A percentile compares a stretch with the other conserved stretches of the same genome.
These are phyloP conservation scores for Fusarium nodosum DNA, from an alignment of 2,329 filamentous ascomycete species.

Conservation along the genomic window DNA sequence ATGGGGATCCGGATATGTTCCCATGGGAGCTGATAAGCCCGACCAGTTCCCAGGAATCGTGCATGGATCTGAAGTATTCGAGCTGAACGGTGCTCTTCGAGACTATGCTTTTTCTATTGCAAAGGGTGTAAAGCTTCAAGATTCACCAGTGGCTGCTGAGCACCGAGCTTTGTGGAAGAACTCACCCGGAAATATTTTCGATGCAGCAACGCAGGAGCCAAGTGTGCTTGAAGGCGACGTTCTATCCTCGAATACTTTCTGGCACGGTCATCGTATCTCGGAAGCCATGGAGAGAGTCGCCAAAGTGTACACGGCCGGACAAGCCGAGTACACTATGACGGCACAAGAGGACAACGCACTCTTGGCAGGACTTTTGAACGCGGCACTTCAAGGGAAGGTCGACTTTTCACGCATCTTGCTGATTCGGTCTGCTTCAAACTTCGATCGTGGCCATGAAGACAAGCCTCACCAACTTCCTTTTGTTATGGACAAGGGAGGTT, in stretches of 20 bases:
- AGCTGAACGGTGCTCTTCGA: conserved; percentile 30
- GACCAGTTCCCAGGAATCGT: conserved; percentile 33
- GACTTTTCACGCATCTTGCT: conserved; percentile 39
- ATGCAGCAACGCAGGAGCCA: conserved; percentile 17
- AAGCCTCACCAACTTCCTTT: conserved; percentile 38
- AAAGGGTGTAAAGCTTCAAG: conserved; percentile 11
- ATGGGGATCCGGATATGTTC: conserved; percentile 39
- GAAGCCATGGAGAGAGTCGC: conserved; percentile 42
- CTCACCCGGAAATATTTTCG: conserved; percentile 2
- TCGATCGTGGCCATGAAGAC: conserved; percentile 39
- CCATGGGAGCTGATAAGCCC: conserved; percentile 31
- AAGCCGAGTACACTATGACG: conserved; percentile 41
- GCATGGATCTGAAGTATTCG: conserved; percentile 43
- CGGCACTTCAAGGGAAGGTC: conserved; percentile 26
- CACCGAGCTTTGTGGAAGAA: conserved; percentile 28
- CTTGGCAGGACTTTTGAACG: conserved; percentile 31
- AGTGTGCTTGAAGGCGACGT: conserved; percentile 38
- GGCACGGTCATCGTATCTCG: conserved; percentile 38
- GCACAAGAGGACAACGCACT: conserved; percentile 44
- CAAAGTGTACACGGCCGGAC: conserved; percentile 30
- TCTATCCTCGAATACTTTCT: conserved; percentile 43
- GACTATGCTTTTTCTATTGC: conserved; percentile 30
- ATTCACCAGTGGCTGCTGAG: conserved; percentile 10
- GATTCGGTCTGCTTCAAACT: conserved; percentile 42
- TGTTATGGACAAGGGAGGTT: conserved; percentile 40